Evolutionary conservation across 768 basidiomycete genomes (phyloP).

Genomic region (Naganishia randhawae): DNA sequence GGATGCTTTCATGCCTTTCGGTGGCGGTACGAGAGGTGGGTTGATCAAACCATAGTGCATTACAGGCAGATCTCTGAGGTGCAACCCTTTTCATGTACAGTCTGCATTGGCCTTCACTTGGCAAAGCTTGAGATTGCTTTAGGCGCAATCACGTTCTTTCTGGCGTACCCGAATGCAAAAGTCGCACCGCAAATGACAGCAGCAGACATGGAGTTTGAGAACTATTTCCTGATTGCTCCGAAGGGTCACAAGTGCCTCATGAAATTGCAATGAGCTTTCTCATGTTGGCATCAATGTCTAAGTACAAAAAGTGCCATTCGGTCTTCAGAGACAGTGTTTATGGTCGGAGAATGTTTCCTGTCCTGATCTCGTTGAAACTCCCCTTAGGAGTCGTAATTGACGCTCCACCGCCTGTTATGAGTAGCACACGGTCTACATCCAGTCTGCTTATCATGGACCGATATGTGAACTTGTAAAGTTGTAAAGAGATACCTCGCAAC

Average conservation of each 20-base stretch:
- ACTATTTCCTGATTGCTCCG: conserved; percentile 3
- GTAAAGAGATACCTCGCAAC: no score
- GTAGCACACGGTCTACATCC: no score
- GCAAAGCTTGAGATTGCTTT: conserved; percentile 3
- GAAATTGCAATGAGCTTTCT: neutral
- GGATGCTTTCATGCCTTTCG: conserved; percentile 15
- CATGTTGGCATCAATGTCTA: neutral
- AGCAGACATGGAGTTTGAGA: conserved; percentile 5
- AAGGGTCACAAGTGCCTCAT: conserved; percentile 11
- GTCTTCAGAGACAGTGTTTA: no score
- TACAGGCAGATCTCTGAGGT: neutral
- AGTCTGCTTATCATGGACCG: no score
- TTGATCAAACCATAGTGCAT: no score
- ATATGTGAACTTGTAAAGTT: no score
- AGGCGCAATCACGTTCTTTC: conserved; percentile 10
- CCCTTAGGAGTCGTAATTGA: no score
- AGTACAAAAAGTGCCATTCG: no score
- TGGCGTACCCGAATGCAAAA: conserved; percentile 2
- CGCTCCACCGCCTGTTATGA: no score
- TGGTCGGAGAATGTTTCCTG: no score
- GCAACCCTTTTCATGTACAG: neutral
- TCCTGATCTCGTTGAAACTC: no score
- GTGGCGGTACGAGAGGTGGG: conserved; percentile 5
- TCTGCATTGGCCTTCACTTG: conserved; percentile 8
- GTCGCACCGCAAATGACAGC: neutral